phyloP scores from a whole-genome alignment of 257 asterid genomes.

The Datura wrightii region DNA sequence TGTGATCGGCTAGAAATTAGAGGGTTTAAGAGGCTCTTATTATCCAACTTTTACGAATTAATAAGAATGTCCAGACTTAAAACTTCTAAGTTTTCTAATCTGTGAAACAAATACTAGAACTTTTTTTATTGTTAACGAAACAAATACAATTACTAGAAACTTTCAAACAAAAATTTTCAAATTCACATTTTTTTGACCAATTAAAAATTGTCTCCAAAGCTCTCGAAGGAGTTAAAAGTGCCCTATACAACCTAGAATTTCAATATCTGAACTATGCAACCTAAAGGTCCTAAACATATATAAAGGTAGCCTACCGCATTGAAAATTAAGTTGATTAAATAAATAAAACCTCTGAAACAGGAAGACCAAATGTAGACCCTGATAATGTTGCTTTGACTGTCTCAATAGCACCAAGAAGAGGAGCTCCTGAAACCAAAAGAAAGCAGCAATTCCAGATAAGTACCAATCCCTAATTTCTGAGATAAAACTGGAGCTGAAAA shows the following conservation, averaged over 20 bases:
- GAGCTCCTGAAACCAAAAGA: slow-evolving; percentile 71
- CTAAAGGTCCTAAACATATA: slow-evolving; percentile 19
- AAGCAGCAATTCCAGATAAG: slow-evolving; percentile 36
- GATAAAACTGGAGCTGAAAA: slow-evolving; percentile 28
- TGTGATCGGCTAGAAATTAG: neutral
- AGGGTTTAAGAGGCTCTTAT: slow-evolving; percentile 5
- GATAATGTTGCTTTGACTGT: slow-evolving; percentile 81
- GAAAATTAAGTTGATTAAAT: slow-evolving; percentile 27
- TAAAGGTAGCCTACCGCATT: slow-evolving; percentile 4
- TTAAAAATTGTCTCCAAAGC: neutral
- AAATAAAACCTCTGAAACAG: slow-evolving; percentile 85
- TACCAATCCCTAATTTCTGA: slow-evolving; percentile 26
- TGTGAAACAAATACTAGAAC: neutral
- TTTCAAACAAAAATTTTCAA: neutral
- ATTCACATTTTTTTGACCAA: neutral
- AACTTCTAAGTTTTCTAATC: neutral
- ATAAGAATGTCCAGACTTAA: slow-evolving; percentile 8
- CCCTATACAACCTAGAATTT: neutral
- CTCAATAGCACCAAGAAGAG: slow-evolving; percentile 92
- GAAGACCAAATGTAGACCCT: slow-evolving; percentile 90
- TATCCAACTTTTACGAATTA: neutral
- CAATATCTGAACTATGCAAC: neutral
- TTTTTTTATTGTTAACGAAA: neutral
- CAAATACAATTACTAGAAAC: neutral
- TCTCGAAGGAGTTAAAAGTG: slow-evolving; percentile 3